These are phyloP conservation scores for Coffea humblotiana DNA, from an alignment of 305 asterid genomes.

Conservation along the genomic window DNA sequence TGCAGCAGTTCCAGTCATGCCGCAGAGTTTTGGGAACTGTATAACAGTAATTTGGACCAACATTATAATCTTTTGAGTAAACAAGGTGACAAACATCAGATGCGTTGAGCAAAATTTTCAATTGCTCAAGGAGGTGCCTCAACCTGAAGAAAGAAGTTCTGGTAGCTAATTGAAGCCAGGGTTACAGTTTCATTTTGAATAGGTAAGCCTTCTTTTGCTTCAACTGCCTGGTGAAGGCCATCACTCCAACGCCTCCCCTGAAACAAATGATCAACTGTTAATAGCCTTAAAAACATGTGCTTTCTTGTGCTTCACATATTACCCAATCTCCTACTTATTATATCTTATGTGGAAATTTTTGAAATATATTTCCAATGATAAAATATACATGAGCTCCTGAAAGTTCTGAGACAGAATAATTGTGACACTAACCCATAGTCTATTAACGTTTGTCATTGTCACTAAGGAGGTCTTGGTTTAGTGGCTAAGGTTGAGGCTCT, in stretches of 20 bases:
- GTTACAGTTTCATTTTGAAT: conserved; percentile 97
- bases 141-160: conserved; percentile 99
- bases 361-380: background rate
- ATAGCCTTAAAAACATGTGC: background rate
- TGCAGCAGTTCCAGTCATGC: conserved; percentile 99
- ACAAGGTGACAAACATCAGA: conserved; percentile 16
- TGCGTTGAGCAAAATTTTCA: conserved; percentile 22
- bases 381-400: background rate
- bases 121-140: conserved; percentile 27
- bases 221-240: conserved; percentile 99
- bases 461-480: no score
- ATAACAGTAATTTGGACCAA: conserved; percentile 36
- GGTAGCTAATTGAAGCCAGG: conserved; percentile 98
- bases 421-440: background rate
- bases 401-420: background rate
- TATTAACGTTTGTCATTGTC: background rate
- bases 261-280: conserved; percentile 28
- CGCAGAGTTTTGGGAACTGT: conserved; percentile 98
- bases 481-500: no score
- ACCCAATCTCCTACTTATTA: background rate
- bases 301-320: background rate
- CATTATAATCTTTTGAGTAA: conserved; percentile 25
- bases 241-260: conserved; percentile 99
- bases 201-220: conserved; percentile 96
- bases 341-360: background rate